These are phyloP conservation scores for Amphirosellinia nigrospora DNA, from an alignment of 495 filamentous ascomycete genomes.

Conservation along the genomic window DNA sequence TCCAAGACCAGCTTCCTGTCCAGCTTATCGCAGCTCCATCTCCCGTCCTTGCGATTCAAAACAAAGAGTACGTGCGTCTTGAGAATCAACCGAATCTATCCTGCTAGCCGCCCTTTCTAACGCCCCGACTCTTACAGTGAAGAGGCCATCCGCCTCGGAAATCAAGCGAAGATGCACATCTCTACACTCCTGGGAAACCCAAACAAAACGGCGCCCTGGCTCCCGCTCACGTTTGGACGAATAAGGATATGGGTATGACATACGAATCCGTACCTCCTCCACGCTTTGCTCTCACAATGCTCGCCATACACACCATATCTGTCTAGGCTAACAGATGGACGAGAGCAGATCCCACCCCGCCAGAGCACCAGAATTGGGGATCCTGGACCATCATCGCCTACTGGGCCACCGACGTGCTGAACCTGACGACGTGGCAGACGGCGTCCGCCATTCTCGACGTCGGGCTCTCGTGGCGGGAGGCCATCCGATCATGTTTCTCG, in stretches of 20 bases:
- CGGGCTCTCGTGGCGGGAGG: constrained; percentile 66
- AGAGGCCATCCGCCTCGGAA: constrained; percentile 29
- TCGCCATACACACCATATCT: too few relatives aligned
- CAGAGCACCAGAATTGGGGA: constrained; percentile 57
- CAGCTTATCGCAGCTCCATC: not conserved
- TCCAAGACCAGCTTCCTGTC: not conserved
- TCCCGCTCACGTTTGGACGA: constrained; percentile 57
- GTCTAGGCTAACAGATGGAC: constrained; percentile 2
- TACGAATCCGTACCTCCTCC: constrained; percentile 6
- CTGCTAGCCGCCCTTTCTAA: not conserved
- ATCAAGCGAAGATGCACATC: constrained; percentile 47
- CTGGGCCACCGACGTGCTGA: constrained; percentile 70
- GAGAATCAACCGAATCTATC: not conserved
- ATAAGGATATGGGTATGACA: constrained; percentile 41
- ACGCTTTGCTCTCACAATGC: not conserved
- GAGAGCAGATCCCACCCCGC: constrained; percentile 49
- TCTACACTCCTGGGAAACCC: constrained; percentile 52
- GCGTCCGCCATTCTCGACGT: constrained; percentile 67
- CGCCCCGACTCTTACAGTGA: constrained; percentile 14
- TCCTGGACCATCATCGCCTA: constrained; percentile 59
- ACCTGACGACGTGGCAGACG: constrained; percentile 66
- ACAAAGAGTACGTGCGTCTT: constrained; percentile 5
- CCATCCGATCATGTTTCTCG: constrained; percentile 65
- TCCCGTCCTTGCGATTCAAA: not conserved
- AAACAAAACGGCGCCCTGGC: constrained; percentile 57